Percentiles rank a stretch among this genome's conserved stretches.
phyloP scores from a whole-genome alignment of 495 filamentous ascomycete species.

The Xylaria scruposa region DNA sequence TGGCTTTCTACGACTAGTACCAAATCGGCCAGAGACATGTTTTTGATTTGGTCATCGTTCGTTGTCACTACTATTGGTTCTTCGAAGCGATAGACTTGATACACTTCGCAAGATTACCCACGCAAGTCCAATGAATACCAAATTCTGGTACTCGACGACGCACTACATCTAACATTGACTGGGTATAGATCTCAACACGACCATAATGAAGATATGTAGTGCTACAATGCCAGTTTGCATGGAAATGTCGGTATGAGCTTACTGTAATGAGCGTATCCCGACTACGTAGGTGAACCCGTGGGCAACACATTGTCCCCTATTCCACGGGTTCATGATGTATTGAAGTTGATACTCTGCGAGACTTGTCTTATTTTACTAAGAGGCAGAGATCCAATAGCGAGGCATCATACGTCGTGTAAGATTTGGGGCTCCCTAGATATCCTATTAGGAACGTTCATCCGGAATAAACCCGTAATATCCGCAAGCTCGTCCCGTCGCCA shows the following conservation, averaged over 20 bases:
- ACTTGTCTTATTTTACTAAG: slow-evolving; percentile 1
- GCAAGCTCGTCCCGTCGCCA: slow-evolving; percentile 22
- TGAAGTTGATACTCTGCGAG: slow-evolving; percentile 2
- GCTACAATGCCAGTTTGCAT: slow-evolving; percentile 30
- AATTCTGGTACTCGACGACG: slow-evolving; percentile 27
- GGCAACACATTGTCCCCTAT: slow-evolving; percentile 8
- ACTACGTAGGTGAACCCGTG: slow-evolving; percentile 19
- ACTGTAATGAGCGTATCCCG: slow-evolving; percentile 4
- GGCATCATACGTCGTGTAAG: background rate
- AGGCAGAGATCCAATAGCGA: background rate
- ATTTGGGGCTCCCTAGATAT: background rate
- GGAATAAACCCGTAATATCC: slow-evolving; percentile 20
- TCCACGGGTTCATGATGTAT: slow-evolving; percentile 2
- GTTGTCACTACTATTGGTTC: slow-evolving; percentile 15
- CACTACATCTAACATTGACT: slow-evolving; percentile 28
- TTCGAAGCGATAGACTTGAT: background rate
- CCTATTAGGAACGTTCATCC: slow-evolving; percentile 20
- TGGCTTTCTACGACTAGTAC: slow-evolving; percentile 22
- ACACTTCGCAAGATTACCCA: slow-evolving; percentile 13
- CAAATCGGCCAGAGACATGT: slow-evolving; percentile 12
- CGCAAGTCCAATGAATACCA: slow-evolving; percentile 26
- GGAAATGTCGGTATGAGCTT: slow-evolving; percentile 18
- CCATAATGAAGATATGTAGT: slow-evolving; percentile 24
- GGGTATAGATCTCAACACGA: slow-evolving; percentile 29
- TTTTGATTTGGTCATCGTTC: slow-evolving; percentile 11